phyloP scores from a whole-genome alignment of 2,329 filamentous ascomycete species.

The Neofusicoccum parvum region DNA sequence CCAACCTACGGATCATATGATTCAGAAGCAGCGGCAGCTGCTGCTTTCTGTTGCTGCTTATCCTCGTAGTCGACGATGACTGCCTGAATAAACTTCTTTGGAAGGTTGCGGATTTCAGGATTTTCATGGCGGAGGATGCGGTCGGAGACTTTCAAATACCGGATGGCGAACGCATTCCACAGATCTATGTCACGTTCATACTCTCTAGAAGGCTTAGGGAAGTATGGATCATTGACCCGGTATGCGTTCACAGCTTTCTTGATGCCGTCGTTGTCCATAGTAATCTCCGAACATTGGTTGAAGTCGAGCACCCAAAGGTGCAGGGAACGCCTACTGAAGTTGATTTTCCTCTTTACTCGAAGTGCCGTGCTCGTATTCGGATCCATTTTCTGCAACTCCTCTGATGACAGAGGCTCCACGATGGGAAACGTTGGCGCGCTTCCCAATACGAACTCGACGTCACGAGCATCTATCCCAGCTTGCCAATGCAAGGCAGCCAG shows the following conservation, averaged over 20 bases:
- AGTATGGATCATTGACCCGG: slow-evolving; percentile 56
- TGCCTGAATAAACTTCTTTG: not conserved
- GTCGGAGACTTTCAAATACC: not conserved
- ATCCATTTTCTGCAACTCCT: not conserved
- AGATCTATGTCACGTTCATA: not conserved
- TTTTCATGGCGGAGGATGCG: not conserved
- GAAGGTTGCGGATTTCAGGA: not conserved
- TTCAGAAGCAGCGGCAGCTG: no score
- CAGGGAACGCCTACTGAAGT: not conserved
- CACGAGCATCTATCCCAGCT: slow-evolving; percentile 52
- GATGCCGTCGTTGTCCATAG: slow-evolving; percentile 40
- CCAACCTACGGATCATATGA: no score
- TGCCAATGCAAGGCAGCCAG: slow-evolving; percentile 57
- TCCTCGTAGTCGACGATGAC: not conserved
- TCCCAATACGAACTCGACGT: slow-evolving; percentile 59
- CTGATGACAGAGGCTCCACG: not conserved
- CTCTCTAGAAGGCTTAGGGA: slow-evolving; percentile 32
- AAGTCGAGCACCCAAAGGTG: slow-evolving; percentile 56
- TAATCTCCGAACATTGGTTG: slow-evolving; percentile 58
- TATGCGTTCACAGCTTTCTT: slow-evolving; percentile 48
- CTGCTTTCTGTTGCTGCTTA: not conserved
- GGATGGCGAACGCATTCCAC: not conserved
- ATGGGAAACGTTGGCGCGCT: not conserved
- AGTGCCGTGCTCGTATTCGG: not conserved
- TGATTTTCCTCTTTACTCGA: not conserved